A percentile compares a stretch with the other conserved stretches of the same genome.
Conservation (phyloP, 139 green algal genomes). For the Asterochloris sp. region DNA sequence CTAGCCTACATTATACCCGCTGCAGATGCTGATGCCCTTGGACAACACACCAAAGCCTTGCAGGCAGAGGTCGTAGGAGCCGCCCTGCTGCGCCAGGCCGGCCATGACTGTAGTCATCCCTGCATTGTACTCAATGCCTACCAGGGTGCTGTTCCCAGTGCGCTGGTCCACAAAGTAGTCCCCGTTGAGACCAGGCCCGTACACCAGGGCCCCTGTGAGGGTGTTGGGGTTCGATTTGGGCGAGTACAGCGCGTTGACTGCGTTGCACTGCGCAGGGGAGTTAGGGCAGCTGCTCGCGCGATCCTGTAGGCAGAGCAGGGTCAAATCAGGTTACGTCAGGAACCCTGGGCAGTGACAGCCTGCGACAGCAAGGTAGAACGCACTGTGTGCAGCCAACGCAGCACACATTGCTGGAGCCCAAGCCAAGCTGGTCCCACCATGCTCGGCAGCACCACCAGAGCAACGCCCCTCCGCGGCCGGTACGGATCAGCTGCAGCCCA, state of each 20-base stretch:
- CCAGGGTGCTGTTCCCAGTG: conserved; percentile 18
- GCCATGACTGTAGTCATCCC: conserved; percentile 25
- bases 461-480: no score
- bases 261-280: conserved; percentile 1
- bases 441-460: no score
- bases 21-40: conserved; percentile 17
- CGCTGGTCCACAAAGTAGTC: conserved; percentile 47
- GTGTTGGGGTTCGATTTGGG: conserved; percentile 49
- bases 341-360: no score
- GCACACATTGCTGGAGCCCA: no score
- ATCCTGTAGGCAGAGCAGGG: neutral
- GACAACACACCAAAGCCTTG: conserved; percentile 29
- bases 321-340: no score
- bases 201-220: conserved; percentile 59
- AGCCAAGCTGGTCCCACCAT: no score
- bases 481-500: no score
- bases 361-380: no score
- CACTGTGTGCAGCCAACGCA: no score
- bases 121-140: conserved; percentile 48
- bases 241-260: conserved; percentile 17
- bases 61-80: conserved; percentile 34
- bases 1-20: no score
- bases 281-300: conserved; percentile 50
- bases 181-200: conserved; percentile 16
- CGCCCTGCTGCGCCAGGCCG: conserved; percentile 13